These are phyloP conservation scores for Adansonia grandidieri DNA, from an alignment of 441 rosid species.

Conservation along the genomic window DNA sequence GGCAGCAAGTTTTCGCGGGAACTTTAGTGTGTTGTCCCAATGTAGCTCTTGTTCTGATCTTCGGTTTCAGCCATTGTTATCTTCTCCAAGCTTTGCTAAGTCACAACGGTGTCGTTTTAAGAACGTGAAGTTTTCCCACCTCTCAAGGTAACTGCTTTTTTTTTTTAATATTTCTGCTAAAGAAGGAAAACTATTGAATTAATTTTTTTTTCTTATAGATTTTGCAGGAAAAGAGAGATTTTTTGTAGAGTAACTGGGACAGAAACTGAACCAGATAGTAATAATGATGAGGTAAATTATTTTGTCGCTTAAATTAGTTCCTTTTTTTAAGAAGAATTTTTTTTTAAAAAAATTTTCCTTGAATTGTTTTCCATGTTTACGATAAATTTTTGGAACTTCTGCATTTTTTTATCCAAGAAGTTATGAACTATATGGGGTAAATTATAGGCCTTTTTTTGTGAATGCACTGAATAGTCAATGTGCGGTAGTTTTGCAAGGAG, in stretches of 20 bases:
- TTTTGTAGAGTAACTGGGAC: slow-evolving; percentile 65
- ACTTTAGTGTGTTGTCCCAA: slow-evolving; percentile 45
- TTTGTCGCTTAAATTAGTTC: not conserved
- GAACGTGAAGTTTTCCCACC: slow-evolving; percentile 33
- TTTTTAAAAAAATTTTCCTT: not conserved
- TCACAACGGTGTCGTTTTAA: slow-evolving; percentile 28
- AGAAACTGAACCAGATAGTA: slow-evolving; percentile 73
- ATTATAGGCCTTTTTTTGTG: not conserved
- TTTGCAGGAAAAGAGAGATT: slow-evolving; percentile 51
- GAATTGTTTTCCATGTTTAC: not conserved
- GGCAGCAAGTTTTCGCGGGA: slow-evolving; percentile 56
- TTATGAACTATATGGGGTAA: not conserved
- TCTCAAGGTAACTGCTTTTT: slow-evolving; percentile 48
- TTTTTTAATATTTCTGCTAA: not conserved
- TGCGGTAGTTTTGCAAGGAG: not conserved
- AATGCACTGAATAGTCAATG: not conserved
- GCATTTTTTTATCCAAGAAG: slow-evolving; percentile 3
- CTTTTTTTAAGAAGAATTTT: not conserved
- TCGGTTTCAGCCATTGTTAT: slow-evolving; percentile 55
- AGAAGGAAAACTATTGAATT: not conserved
- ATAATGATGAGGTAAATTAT: slow-evolving; percentile 64
- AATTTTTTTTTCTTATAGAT: slow-evolving; percentile 27
- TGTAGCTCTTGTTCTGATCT: slow-evolving; percentile 56
- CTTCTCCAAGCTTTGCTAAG: slow-evolving; percentile 43
- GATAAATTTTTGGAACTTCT: not conserved